phyloP scores from a whole-genome alignment of 2,329 filamentous ascomycete species.

The Clathrospora elynae region DNA sequence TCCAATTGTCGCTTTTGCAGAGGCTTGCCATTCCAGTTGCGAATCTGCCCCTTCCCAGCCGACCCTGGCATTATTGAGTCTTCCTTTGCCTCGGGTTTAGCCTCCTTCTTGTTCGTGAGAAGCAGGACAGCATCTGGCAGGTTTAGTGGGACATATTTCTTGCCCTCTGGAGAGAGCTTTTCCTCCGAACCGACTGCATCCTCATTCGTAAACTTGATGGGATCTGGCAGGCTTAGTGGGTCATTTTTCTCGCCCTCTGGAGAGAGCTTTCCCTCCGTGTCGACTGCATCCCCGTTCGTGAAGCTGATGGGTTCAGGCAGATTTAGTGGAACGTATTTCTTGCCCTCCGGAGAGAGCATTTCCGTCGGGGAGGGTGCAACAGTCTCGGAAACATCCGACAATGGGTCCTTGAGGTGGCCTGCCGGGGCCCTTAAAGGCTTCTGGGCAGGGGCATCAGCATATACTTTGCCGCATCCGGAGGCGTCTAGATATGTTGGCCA shows the following conservation, averaged over 20 bases:
- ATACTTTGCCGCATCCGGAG: conserved; percentile 42
- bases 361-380: conserved; percentile 22
- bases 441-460: conserved; percentile 32
- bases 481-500: conserved; percentile 55
- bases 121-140: conserved; percentile 33
- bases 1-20: conserved; percentile 33
- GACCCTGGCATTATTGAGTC: conserved; percentile 15
- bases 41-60: conserved; percentile 20
- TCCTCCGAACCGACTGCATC: no score
- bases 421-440: conserved; percentile 26
- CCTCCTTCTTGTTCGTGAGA: conserved; percentile 20
- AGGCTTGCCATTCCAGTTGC: conserved; percentile 30
- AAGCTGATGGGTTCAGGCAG: conserved; percentile 39
- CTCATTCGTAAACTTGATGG: no score
- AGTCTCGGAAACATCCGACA: conserved; percentile 2
- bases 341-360: conserved; percentile 35
- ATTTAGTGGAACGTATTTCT: conserved; percentile 41
- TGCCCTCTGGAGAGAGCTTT: conserved; percentile 28
- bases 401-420: conserved; percentile 9
- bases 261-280: not conserved
- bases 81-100: not conserved
- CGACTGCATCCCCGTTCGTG: conserved; percentile 20
- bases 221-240: no score
- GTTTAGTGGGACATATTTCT: conserved; percentile 39
- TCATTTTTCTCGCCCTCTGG: not conserved